A percentile compares a stretch with the other conserved stretches of the same genome.
Evolutionary conservation across 768 basidiomycete species (phyloP).

Genomic region (Clavulina sp.): DNA sequence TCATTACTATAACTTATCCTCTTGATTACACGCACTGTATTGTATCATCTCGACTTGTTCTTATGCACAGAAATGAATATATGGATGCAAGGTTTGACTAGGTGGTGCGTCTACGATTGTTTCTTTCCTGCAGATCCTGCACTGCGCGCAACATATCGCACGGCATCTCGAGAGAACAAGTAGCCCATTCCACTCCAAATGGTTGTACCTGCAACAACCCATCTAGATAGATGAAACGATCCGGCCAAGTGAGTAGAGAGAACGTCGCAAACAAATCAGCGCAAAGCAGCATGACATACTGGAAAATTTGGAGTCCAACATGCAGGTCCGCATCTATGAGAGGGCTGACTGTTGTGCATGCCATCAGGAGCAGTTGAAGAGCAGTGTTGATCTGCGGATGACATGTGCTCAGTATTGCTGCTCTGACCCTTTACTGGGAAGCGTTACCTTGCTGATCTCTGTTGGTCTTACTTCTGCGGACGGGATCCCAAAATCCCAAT

Average conservation of each 20-base stretch:
- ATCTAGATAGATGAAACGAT: constrained; percentile 29
- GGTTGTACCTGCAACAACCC: constrained; percentile 76
- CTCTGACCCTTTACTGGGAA: too few relatives aligned
- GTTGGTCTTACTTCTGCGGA: constrained; percentile 92
- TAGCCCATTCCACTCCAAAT: constrained; percentile 83
- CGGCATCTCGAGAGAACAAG: constrained; percentile 55
- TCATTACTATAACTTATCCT: too few relatives aligned
- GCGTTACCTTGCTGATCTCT: constrained; percentile 71
- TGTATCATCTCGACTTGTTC: too few relatives aligned
- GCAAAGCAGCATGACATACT: too few relatives aligned
- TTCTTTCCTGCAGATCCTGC: background rate
- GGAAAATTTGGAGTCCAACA: constrained; percentile 42
- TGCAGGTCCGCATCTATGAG: constrained; percentile 44
- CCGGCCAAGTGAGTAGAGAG: background rate
- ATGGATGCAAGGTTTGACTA: too few relatives aligned
- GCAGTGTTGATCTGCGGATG: constrained; percentile 65
- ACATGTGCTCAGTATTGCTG: too few relatives aligned
- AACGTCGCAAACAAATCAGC: constrained; percentile 1
- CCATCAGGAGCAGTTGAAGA: constrained; percentile 84
- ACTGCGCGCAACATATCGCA: constrained; percentile 15
- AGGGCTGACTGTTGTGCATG: constrained; percentile 68
- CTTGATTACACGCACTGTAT: too few relatives aligned
- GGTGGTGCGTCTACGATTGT: background rate
- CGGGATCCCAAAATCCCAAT: constrained; percentile 93
- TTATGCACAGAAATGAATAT: too few relatives aligned